A percentile compares a stretch with the other conserved stretches of the same genome.
Conservation (phyloP, 2,329 filamentous ascomycete genomes). For the Nemania diffusa region DNA sequence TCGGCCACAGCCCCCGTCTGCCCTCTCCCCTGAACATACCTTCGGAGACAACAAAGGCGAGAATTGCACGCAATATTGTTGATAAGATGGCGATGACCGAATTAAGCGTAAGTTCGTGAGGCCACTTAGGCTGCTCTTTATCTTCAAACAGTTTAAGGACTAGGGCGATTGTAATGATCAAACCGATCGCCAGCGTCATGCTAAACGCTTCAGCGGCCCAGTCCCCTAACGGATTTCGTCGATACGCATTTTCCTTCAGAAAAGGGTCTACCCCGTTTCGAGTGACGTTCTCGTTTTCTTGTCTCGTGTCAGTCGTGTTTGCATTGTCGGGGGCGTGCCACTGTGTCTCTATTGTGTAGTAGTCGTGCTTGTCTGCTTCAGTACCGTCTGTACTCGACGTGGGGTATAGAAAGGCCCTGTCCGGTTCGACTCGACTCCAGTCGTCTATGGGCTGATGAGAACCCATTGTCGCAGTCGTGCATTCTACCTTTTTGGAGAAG, state of each 20-base stretch:
- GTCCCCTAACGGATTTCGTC: background rate
- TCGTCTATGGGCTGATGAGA: background rate
- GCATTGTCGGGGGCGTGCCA: background rate
- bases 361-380: background rate
- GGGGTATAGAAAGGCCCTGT: background rate
- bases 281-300: background rate
- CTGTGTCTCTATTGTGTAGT: background rate
- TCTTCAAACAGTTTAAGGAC: background rate
- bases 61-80: background rate
- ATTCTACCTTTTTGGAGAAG: background rate
- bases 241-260: background rate
- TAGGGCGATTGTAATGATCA: background rate
- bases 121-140: background rate
- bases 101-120: background rate
- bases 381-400: background rate
- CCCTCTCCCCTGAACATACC: background rate
- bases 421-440: background rate
- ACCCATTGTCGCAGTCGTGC: background rate
- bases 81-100: background rate
- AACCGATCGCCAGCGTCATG: background rate
- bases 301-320: background rate
- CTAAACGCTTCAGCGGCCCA: background rate
- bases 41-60: background rate
- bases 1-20: background rate
- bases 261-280: background rate